These are phyloP conservation scores for Boletus austroedulis DNA, from an alignment of 1,284 basidiomycete genomes.

Conservation along the genomic window DNA sequence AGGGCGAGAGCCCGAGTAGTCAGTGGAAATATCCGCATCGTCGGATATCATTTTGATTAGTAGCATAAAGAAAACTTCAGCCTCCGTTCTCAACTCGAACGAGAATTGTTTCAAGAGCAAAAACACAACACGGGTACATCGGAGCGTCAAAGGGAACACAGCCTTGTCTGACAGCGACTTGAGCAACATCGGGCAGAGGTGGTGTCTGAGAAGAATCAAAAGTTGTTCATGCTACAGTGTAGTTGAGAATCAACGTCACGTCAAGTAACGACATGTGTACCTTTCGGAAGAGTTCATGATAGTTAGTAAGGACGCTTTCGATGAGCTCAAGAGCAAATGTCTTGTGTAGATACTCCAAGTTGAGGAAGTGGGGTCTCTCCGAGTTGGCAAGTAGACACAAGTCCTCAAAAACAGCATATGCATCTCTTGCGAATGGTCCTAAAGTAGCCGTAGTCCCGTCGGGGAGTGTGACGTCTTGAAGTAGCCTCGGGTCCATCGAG, in stretches of 20 bases:
- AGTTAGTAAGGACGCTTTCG: constrained; percentile 95
- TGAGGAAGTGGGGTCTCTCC: constrained; percentile 69
- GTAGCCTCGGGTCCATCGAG: constrained; percentile 32
- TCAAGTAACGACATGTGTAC: constrained; percentile 39
- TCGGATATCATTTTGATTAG: constrained; percentile 78
- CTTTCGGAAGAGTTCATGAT: constrained; percentile 83
- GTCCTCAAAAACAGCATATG: constrained; percentile 87
- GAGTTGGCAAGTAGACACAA: constrained; percentile 83
- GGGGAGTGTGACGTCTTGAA: constrained; percentile 55
- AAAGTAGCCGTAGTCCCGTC: constrained; percentile 61
- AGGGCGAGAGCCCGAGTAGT: constrained; percentile 51
- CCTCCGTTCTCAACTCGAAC: constrained; percentile 72
- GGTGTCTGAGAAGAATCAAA: constrained; percentile 79
- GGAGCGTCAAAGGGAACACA: constrained; percentile 83
- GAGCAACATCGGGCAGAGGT: constrained; percentile 87
- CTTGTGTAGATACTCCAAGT: constrained; percentile 82
- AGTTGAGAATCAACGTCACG: constrained; percentile 45
- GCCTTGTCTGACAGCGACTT: constrained; percentile 83
- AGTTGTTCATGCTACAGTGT: constrained; percentile 71
- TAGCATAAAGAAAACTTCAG: constrained; percentile 81
- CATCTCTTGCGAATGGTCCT: constrained; percentile 81
- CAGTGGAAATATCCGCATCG: constrained; percentile 47
- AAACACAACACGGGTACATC: constrained; percentile 91
- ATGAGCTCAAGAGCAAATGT: constrained; percentile 96
- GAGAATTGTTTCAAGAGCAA: constrained; percentile 91